Evolutionary conservation across 1,284 basidiomycete species (phyloP).

Genomic region (Naganishia sp.): DNA sequence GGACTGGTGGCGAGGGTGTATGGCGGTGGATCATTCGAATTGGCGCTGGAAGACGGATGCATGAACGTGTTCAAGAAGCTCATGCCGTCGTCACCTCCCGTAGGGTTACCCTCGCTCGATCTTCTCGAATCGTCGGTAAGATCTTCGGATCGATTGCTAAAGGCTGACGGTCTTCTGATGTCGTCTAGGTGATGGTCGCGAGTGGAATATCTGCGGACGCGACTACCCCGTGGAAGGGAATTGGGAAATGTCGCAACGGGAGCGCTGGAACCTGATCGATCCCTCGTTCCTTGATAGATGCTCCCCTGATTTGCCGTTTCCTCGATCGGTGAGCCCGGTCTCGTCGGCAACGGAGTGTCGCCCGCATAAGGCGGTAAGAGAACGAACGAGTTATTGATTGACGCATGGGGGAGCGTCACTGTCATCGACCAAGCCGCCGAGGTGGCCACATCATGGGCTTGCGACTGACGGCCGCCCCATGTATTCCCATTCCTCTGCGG

Average conservation of each 20-base stretch:
- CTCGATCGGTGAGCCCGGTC: conserved; percentile 26
- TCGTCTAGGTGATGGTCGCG: conserved; percentile 2
- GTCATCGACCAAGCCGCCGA: conserved; percentile 27
- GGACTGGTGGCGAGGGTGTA: not conserved
- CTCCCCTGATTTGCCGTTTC: not conserved
- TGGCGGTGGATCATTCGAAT: not conserved
- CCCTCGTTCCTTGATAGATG: conserved; percentile 10
- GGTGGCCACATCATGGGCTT: not conserved
- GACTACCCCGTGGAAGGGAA: conserved; percentile 42
- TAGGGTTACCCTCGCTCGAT: conserved; percentile 6
- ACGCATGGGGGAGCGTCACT: conserved; percentile 41
- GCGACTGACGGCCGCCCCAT: conserved; percentile 1
- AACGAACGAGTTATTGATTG: conserved; percentile 54
- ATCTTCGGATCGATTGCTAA: conserved; percentile 1
- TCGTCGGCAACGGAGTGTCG: conserved; percentile 29
- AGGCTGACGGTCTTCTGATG: not conserved
- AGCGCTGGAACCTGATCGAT: not conserved
- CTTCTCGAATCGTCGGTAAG: conserved; percentile 7
- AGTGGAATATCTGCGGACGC: not conserved
- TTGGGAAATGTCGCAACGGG: conserved; percentile 51
- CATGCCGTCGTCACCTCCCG: conserved; percentile 22
- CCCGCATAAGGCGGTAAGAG: conserved; percentile 46
- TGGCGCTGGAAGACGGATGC: not conserved
- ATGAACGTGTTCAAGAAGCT: conserved; percentile 9
- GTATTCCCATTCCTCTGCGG: not conserved